Evolutionary conservation across 768 basidiomycete genomes (phyloP).

Genomic region (Tricholoma bakamatsutake): DNA sequence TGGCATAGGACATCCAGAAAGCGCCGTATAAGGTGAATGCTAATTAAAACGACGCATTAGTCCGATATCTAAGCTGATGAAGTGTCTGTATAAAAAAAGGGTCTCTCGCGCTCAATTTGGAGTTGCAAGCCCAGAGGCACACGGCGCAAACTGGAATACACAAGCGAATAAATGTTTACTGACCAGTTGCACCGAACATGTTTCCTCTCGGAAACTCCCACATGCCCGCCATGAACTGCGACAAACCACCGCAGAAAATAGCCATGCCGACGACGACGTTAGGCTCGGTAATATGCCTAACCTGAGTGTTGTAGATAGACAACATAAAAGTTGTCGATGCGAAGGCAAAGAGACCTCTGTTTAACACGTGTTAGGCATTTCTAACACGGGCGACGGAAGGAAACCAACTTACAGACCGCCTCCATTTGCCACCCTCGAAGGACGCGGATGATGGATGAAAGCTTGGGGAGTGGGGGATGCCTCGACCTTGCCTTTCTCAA

Average conservation of each 20-base stretch:
- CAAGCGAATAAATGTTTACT: conserved; percentile 21
- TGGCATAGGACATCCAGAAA: conserved; percentile 84
- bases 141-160: neutral
- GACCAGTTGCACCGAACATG: conserved; percentile 66
- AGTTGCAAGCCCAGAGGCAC: no score
- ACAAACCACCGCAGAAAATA: conserved; percentile 76
- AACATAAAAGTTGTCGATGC: conserved; percentile 80
- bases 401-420: conserved; percentile 40
- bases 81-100: neutral
- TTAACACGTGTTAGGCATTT: neutral
- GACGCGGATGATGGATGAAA: conserved; percentile 20
- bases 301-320: conserved; percentile 63
- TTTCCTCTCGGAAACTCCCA: conserved; percentile 77
- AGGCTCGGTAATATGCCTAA: conserved; percentile 46
- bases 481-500: conserved; percentile 32
- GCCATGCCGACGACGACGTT: conserved; percentile 87
- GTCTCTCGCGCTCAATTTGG: no score
- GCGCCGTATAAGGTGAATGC: conserved; percentile 82
- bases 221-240: conserved; percentile 85
- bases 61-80: neutral
- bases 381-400: neutral
- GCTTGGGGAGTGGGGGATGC: conserved; percentile 20
- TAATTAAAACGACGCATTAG: conserved; percentile 20
- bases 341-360: conserved; percentile 75
- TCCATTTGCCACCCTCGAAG: conserved; percentile 51